Percentiles rank a stretch among this genome's conserved stretches.
Conservation (phyloP, 805 yeast species). For the Wickerhamomyces rabaulensis region DNA sequence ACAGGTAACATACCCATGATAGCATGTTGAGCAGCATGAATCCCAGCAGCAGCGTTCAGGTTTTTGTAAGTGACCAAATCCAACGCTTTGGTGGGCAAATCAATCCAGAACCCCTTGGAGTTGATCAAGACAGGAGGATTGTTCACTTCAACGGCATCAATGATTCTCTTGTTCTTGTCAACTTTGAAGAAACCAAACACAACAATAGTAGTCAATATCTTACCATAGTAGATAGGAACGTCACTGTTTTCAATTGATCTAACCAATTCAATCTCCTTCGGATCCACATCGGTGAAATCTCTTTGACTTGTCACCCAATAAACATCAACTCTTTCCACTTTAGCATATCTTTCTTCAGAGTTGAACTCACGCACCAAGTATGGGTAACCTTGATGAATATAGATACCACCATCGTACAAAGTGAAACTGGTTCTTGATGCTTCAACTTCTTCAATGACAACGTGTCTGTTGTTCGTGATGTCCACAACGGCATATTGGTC, state of each 20-base stretch:
- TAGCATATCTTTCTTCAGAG: conserved; percentile 72
- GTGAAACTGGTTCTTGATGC: conserved; percentile 87
- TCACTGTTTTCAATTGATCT: conserved; percentile 46
- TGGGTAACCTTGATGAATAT: conserved; percentile 89
- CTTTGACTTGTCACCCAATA: conserved; percentile 93
- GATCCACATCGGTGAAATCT: conserved; percentile 92
- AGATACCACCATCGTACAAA: conserved; percentile 87
- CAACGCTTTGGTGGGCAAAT: conserved; percentile 65
- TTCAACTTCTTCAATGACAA: conserved; percentile 84
- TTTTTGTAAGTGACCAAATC: conserved; percentile 50
- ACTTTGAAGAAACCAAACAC: conserved; percentile 94
- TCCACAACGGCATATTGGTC: conserved; percentile 86
- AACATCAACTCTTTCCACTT: conserved; percentile 82
- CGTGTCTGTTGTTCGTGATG: conserved; percentile 67
- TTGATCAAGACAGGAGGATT: conserved; percentile 71
- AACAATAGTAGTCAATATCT: conserved; percentile 59
- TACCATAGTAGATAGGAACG: conserved; percentile 72
- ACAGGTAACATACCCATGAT: conserved; percentile 74
- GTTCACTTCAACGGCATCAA: conserved; percentile 89
- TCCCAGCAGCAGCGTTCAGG: conserved; percentile 78
- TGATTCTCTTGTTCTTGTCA: conserved; percentile 67
- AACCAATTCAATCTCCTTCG: conserved; percentile 61
- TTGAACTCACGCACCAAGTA: conserved; percentile 83
- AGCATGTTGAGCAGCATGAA: conserved; percentile 96
- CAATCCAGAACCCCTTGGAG: conserved; percentile 90